Conservation (phyloP, 106 monocot species). For the Apostasia ramifera region DNA sequence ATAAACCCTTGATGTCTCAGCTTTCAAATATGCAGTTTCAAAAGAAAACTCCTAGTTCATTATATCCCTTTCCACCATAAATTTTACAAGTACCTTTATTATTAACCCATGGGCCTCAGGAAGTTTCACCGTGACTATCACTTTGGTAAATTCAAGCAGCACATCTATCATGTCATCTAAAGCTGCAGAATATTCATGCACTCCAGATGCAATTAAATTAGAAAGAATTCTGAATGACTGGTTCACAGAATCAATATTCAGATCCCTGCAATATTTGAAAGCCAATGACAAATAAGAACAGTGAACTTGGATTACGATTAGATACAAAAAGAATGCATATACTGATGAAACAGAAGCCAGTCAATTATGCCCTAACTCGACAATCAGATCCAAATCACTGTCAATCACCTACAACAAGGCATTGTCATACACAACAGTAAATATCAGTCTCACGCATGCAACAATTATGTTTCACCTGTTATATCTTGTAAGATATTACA, state of each 20-base stretch:
- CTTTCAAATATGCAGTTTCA: not conserved
- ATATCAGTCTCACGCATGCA: no score
- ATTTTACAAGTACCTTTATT: slow-evolving; percentile 43
- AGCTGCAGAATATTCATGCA: slow-evolving; percentile 39
- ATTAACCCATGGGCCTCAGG: slow-evolving; percentile 48
- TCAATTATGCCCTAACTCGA: not conserved
- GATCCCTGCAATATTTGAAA: slow-evolving; percentile 42
- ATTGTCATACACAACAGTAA: no score
- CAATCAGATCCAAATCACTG: no score
- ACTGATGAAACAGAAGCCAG: not conserved
- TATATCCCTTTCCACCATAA: not conserved
- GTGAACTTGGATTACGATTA: not conserved
- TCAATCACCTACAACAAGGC: no score
- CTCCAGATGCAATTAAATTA: slow-evolving; percentile 62
- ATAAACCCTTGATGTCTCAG: not conserved
- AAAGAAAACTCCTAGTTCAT: not conserved
- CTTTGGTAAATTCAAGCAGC: slow-evolving; percentile 56
- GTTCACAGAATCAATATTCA: slow-evolving; percentile 48
- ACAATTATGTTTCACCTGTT: no score
- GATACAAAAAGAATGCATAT: not conserved
- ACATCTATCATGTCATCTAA: slow-evolving; percentile 53
- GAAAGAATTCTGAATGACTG: slow-evolving; percentile 68
- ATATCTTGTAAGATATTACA: no score
- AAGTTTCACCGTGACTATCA: slow-evolving; percentile 41
- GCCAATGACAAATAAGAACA: not conserved